Evolutionary conservation across 768 basidiomycete genomes (phyloP).

Genomic region (Pisolithus microcarpus): DNA sequence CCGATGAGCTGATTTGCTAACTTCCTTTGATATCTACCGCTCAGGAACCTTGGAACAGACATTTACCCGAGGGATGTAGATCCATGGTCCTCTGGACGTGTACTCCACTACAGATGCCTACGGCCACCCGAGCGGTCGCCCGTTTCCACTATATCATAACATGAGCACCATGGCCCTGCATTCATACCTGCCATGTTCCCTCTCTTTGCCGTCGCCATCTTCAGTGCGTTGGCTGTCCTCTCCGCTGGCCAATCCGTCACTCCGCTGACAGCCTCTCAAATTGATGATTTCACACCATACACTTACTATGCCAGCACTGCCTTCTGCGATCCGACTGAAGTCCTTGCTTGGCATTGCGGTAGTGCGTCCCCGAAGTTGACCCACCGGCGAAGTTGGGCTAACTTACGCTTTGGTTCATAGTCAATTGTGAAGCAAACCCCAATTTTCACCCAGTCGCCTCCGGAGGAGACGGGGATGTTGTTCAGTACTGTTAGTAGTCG

Average conservation of each 20-base stretch:
- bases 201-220: too few relatives aligned
- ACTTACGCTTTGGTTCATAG: conserved; percentile 16
- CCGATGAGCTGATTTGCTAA: too few relatives aligned
- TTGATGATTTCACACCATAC: conserved; percentile 40
- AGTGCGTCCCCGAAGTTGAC: conserved; percentile 24
- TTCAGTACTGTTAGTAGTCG: conserved; percentile 36
- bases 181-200: too few relatives aligned
- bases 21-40: too few relatives aligned
- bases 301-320: conserved; percentile 45
- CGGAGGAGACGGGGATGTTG: conserved; percentile 37
- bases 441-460: conserved; percentile 41
- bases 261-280: conserved; percentile 33
- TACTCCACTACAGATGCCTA: too few relatives aligned
- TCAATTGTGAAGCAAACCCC: conserved; percentile 41
- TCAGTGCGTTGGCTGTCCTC: conserved; percentile 13
- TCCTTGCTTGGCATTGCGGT: conserved; percentile 50
- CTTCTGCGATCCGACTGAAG: conserved; percentile 39
- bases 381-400: background rate
- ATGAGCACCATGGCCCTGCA: too few relatives aligned
- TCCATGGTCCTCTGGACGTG: too few relatives aligned
- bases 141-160: too few relatives aligned
- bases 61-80: too few relatives aligned
- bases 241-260: conserved; percentile 32
- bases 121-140: too few relatives aligned
- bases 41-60: too few relatives aligned